A percentile compares a stretch with the other conserved stretches of the same genome.
These are phyloP conservation scores for Meira nashicola DNA, from an alignment of 1,284 basidiomycete genomes.

Conservation along the genomic window DNA sequence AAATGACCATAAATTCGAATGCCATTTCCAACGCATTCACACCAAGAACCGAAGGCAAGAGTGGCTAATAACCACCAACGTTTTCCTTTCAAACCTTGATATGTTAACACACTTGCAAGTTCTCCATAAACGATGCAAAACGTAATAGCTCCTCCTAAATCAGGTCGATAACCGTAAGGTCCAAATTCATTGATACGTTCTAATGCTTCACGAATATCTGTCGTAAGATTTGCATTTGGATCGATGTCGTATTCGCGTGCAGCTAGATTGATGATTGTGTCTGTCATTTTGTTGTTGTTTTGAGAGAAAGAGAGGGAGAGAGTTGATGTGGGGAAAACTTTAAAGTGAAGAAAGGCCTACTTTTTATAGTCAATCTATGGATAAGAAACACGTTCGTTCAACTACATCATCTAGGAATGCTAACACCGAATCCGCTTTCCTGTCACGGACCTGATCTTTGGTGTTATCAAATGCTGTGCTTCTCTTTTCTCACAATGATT, in stretches of 20 bases:
- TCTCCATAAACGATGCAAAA: conserved; percentile 1
- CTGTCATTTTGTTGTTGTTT: too few relatives aligned
- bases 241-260: too few relatives aligned
- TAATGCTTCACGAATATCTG: neutral
- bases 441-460: too few relatives aligned
- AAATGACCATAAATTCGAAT: conserved; percentile 18
- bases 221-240: neutral
- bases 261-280: too few relatives aligned
- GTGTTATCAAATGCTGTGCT: too few relatives aligned
- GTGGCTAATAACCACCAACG: conserved; percentile 10
- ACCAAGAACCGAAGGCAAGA: conserved; percentile 8
- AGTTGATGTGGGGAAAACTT: neutral
- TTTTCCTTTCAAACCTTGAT: neutral
- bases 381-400: too few relatives aligned
- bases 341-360: neutral
- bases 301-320: too few relatives aligned
- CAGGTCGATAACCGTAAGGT: conserved; percentile 11
- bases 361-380: neutral
- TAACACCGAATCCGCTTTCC: too few relatives aligned
- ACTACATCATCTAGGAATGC: too few relatives aligned
- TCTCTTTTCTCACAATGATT: too few relatives aligned
- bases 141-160: conserved; percentile 5
- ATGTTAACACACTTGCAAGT: neutral
- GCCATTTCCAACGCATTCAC: conserved; percentile 12
- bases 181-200: conserved; percentile 7